phyloP scores from a whole-genome alignment of 1,284 basidiomycete species.

The Apiotrichum mycotoxinovorans region DNA sequence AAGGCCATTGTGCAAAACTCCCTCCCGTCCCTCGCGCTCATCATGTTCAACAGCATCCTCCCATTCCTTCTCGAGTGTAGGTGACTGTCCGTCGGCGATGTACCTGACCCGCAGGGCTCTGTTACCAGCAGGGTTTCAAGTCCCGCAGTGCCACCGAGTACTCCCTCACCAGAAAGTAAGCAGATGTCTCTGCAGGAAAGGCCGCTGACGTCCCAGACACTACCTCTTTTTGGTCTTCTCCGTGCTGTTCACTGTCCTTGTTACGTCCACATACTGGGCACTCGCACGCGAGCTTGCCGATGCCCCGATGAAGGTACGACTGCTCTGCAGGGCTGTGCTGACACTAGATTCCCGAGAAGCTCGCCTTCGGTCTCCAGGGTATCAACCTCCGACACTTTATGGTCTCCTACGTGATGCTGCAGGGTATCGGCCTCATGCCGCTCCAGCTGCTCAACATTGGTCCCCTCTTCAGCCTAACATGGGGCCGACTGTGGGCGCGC shows the following conservation, averaged over 20 bases:
- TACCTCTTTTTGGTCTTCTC: conserved; percentile 91
- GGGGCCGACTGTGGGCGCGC: conserved; percentile 54
- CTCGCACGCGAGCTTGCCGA: conserved; percentile 81
- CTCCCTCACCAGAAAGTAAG: conserved; percentile 83
- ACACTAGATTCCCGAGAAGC: conserved; percentile 74
- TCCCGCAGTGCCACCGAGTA: conserved; percentile 91
- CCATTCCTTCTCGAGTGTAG: conserved; percentile 86
- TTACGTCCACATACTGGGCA: conserved; percentile 85
- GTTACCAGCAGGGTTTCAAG: conserved; percentile 81
- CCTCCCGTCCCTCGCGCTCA: conserved; percentile 83
- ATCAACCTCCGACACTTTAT: conserved; percentile 73
- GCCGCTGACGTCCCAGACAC: conserved; percentile 58
- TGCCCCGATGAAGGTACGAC: conserved; percentile 59
- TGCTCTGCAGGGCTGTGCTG: not conserved
- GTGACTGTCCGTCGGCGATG: conserved; percentile 6
- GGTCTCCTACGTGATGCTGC: conserved; percentile 89
- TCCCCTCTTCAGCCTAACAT: conserved; percentile 68
- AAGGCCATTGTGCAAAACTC: conserved; percentile 89
- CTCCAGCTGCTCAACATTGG: conserved; percentile 87
- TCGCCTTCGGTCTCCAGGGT: conserved; percentile 75
- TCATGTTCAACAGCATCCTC: conserved; percentile 79
- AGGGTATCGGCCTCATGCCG: conserved; percentile 91
- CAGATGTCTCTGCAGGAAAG: not conserved
- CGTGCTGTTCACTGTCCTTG: conserved; percentile 91
- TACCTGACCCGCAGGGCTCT: conserved; percentile 59